Conservation (phyloP, 2,329 filamentous ascomycete species). For the Hortaea sp. region DNA sequence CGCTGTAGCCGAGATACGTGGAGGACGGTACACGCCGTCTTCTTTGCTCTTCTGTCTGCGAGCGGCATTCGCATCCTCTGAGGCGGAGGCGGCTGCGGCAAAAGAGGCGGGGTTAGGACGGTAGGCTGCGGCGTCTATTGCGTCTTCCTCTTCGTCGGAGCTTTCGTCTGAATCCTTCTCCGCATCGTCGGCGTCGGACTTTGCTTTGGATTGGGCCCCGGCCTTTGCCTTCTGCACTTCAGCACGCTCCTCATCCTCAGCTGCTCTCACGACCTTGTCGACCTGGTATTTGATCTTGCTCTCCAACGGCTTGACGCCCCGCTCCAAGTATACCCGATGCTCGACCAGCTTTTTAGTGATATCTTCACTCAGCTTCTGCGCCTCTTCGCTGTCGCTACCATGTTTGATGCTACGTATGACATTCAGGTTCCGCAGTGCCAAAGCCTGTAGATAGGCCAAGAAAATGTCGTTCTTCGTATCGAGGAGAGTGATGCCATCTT, state of each 20-base stretch:
- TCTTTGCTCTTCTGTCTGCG: constrained; percentile 25
- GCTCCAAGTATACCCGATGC: constrained; percentile 83
- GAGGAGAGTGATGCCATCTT: constrained; percentile 85
- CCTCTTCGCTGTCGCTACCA: constrained; percentile 24
- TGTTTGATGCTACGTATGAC: constrained; percentile 28
- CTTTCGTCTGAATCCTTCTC: constrained; percentile 13
- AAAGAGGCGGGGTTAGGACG: constrained; percentile 48
- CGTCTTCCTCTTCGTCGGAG: constrained; percentile 24
- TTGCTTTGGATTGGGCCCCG: constrained; percentile 18
- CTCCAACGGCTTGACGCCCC: constrained; percentile 82
- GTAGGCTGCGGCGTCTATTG: constrained; percentile 51
- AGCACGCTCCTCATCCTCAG: constrained; percentile 57
- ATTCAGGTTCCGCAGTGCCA: constrained; percentile 58
- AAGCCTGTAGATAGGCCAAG: constrained; percentile 87
- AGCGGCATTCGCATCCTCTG: constrained; percentile 12
- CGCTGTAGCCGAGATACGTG: constrained; percentile 73
- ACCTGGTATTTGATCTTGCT: constrained; percentile 89
- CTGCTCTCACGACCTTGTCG: constrained; percentile 83
- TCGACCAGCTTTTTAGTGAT: constrained; percentile 83
- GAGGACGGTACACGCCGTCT: constrained; percentile 77
- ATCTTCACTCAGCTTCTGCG: constrained; percentile 47
- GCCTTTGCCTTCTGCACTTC: constrained; percentile 10
- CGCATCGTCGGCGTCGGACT: constrained; percentile 14
- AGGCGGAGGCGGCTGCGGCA: constrained; percentile 13
- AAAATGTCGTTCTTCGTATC: constrained; percentile 97